Evolutionary conservation across 768 basidiomycete species (phyloP), one percentile per base, ranked within the genome.

Genomic region (Galerina sulciceps): DNA sequence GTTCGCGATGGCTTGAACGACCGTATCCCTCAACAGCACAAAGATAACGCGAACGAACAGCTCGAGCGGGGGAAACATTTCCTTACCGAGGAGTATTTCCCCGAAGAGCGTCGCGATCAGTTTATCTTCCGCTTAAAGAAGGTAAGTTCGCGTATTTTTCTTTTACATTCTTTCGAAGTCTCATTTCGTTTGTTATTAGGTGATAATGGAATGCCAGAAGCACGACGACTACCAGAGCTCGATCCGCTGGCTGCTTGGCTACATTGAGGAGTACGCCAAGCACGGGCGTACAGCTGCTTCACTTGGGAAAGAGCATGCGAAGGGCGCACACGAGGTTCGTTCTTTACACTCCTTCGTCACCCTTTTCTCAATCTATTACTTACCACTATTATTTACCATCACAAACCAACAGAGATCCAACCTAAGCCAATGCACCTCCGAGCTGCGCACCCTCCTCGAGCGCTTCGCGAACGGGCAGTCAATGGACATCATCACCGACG

Each of bases 91-190:
- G 91, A 96, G 40, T 90, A 89, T 64, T 95, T 97, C 81, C 95
- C 96, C 0, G 81, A 90, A 65, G 95, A 95, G 73, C 81, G 96
- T 18, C 84, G 93, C 20, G 93, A 96, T 53, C 93, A 93, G 68
- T 97, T 94, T 73, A 91, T 99, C 68, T 96, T 89, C 79, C 85
- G 96, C 11, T 82, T 86, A 6, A 98, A 98, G 81, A 98, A 97
- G 86, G 91, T 89, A 20, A 1, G 62, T 62, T 35, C 36, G 15
- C 14, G 17, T 14, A 51, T 36, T n/a, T 59, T 23, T 31, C 14
- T 10, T 1, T 40, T 8, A 5, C 17, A n/a, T n/a, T n/a, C 2
- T 14, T 26, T 43, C 18, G 41, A 15, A 50, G 56, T 46, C 56
- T 13, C 61, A 17, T 8, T 17, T 31, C 8, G 23, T 23, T n/a